Base-by-base conservation (phyloP, 495 filamentous ascomycete genomes). In the Podospora bellae-mahoneyi region DNA sequence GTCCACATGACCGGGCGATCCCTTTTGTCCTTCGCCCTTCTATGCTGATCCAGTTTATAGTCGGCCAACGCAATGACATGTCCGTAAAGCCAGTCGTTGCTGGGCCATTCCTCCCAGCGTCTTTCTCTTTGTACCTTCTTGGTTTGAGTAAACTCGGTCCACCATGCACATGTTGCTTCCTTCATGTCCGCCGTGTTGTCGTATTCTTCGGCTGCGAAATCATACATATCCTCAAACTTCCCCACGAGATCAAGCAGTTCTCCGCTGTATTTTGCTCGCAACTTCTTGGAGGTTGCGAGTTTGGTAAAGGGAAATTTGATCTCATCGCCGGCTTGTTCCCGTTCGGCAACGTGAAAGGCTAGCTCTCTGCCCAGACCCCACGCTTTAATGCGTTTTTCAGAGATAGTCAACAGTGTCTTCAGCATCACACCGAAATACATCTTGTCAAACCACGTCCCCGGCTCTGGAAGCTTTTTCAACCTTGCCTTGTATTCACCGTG, bases 371-470 rank as follows among this genome's bases (percentile, higher is more conserved):
- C 10, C 23, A 23, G 34, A 39, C 34, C 34, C 34, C 34, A 39
- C 34, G 5, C 34, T 39, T 39, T 5, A 48, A 28, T 27, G 10
- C 3, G 30, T 32, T 7, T 32, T 4, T 32, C 4, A 1, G 13
- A 54, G 4, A 10, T 23, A 30, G 53, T 5, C 26, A 66, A 16
- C n/a, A 71, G 2, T 4, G 18, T 44, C 13, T 44, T 19, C 10
- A 68, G 4, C 19, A 15, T 34, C 19, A 3, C 2, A 2, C 62
- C 62, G 5, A 68, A 26, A 20, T 62, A 28, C 7, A 44, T 30
- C 66, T 71, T 71, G 44, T 71, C 69, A 20, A 19, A 19, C 64
- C 59, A 55, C 23, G 63, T 69, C 60, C 27, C 60, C 16, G 15
- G n/a, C 5, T 69, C 63, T 2, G 66, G 69, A 3, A 48, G 30